A percentile compares a stretch with the other conserved stretches of the same genome.
These are phyloP conservation scores for Diplodia intermedia DNA, from an alignment of 2,329 filamentous ascomycete species.

Conservation along the genomic window DNA sequence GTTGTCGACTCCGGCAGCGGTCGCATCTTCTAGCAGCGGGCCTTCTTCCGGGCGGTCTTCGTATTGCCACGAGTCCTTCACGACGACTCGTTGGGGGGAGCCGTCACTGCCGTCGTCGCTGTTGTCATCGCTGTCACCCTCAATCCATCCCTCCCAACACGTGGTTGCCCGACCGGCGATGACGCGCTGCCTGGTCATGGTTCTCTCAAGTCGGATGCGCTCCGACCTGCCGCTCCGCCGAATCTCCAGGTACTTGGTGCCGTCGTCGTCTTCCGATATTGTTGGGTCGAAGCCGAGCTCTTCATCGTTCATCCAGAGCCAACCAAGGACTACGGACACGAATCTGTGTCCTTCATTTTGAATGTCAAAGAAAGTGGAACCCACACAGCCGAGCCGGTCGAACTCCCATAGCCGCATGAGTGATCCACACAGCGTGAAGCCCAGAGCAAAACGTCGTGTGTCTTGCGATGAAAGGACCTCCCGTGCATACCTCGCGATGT, in stretches of 20 bases:
- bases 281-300: background rate
- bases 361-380: background rate
- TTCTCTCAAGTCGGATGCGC: background rate
- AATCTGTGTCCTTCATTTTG: background rate
- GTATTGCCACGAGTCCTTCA: background rate
- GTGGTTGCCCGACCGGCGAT: background rate
- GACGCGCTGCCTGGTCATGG: background rate
- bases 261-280: background rate
- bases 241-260: background rate
- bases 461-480: slow-evolving; percentile 16
- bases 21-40: background rate
- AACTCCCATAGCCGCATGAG: slow-evolving; percentile 32
- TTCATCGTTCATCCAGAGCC: background rate
- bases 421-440: slow-evolving; percentile 32
- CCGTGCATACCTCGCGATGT: background rate
- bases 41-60: background rate
- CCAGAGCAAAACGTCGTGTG: slow-evolving; percentile 31
- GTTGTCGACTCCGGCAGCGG: background rate
- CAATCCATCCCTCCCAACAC: background rate
- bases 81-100: background rate
- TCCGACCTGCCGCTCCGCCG: background rate
- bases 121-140: background rate
- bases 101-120: background rate
- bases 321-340: background rate
- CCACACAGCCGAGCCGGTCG: slow-evolving; percentile 25